phyloP scores from a whole-genome alignment of 495 filamentous ascomycete species.

The Penicillium macrosclerotiorum region DNA sequence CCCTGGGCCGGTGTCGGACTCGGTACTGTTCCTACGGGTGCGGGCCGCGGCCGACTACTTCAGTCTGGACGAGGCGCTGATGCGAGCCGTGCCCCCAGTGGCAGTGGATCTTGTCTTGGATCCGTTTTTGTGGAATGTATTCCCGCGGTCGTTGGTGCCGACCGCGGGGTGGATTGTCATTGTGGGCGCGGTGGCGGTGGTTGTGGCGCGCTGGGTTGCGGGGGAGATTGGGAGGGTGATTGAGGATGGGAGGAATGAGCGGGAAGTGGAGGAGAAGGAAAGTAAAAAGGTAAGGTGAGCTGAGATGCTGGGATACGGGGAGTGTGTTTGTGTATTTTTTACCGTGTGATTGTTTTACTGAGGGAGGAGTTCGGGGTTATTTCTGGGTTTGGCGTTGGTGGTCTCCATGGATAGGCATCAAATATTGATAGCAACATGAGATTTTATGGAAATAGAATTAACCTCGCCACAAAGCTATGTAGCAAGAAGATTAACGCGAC shows the following conservation, averaged over 20 bases:
- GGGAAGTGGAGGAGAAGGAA: slow-evolving; percentile 2
- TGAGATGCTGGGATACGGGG: not conserved
- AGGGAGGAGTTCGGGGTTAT: too few relatives aligned
- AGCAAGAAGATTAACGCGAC: too few relatives aligned
- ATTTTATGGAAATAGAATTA: too few relatives aligned
- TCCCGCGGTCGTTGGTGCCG: slow-evolving; percentile 67
- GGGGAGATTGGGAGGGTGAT: slow-evolving; percentile 30
- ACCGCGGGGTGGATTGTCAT: slow-evolving; percentile 59
- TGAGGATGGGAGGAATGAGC: slow-evolving; percentile 16
- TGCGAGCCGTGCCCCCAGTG: slow-evolving; percentile 73
- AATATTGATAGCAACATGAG: too few relatives aligned
- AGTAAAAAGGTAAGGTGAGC: slow-evolving; percentile 25
- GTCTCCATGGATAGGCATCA: too few relatives aligned
- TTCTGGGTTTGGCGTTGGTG: too few relatives aligned
- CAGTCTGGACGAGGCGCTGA: slow-evolving; percentile 67
- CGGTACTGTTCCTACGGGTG: slow-evolving; percentile 75
- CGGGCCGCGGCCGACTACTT: slow-evolving; percentile 81
- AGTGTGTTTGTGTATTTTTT: too few relatives aligned
- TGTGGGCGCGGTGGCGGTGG: slow-evolving; percentile 52
- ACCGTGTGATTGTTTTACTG: too few relatives aligned
- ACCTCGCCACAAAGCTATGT: too few relatives aligned
- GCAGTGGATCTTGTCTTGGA: slow-evolving; percentile 85
- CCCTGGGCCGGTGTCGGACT: slow-evolving; percentile 35
- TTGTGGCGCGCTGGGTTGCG: slow-evolving; percentile 36
- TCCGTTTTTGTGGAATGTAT: slow-evolving; percentile 70